These are phyloP conservation scores for Theileria equi DNA, from an alignment of 169 alveolate species.

Conservation along the genomic window DNA sequence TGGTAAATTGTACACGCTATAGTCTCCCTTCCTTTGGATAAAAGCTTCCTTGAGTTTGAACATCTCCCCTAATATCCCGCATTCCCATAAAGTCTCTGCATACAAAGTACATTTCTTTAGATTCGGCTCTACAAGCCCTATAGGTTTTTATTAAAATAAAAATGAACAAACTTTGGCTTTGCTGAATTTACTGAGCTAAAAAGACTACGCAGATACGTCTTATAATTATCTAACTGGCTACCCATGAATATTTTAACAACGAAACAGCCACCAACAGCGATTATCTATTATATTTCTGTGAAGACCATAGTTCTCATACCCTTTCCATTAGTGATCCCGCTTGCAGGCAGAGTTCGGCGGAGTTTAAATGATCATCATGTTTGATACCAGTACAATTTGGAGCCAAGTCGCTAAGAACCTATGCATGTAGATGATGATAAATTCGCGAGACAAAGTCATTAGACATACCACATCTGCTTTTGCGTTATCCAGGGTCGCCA, in stretches of 20 bases:
- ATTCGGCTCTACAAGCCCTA: slow-evolving; percentile 71
- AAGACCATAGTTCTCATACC: slow-evolving; percentile 1
- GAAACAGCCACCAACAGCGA: slow-evolving; percentile 74
- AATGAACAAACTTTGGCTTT: slow-evolving; percentile 58
- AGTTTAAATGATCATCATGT: slow-evolving; percentile 75
- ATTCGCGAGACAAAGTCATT: background rate
- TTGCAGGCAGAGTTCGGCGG: slow-evolving; percentile 73
- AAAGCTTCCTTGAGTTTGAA: slow-evolving; percentile 72
- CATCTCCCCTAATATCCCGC: slow-evolving; percentile 66
- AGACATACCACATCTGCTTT: slow-evolving; percentile 69
- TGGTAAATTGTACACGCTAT: slow-evolving; percentile 16
- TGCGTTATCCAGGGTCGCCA: slow-evolving; percentile 46
- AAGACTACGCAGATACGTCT: slow-evolving; percentile 67
- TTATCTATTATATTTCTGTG: slow-evolving; percentile 18
- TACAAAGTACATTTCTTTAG: slow-evolving; percentile 74
- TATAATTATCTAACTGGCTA: slow-evolving; percentile 68
- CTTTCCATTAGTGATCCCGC: slow-evolving; percentile 73
- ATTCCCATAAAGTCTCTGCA: slow-evolving; percentile 72
- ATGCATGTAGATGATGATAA: too few species aligned
- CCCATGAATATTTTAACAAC: slow-evolving; percentile 78
- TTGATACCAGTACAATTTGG: slow-evolving; percentile 74
- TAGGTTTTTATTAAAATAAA: background rate
- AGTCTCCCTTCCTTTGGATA: slow-evolving; percentile 69
- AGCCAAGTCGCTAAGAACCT: slow-evolving; percentile 73
- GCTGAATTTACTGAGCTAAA: slow-evolving; percentile 67